Evolutionary conservation across 352 stramenopile species (phyloP).

Genomic region (Albugo laibachii): DNA sequence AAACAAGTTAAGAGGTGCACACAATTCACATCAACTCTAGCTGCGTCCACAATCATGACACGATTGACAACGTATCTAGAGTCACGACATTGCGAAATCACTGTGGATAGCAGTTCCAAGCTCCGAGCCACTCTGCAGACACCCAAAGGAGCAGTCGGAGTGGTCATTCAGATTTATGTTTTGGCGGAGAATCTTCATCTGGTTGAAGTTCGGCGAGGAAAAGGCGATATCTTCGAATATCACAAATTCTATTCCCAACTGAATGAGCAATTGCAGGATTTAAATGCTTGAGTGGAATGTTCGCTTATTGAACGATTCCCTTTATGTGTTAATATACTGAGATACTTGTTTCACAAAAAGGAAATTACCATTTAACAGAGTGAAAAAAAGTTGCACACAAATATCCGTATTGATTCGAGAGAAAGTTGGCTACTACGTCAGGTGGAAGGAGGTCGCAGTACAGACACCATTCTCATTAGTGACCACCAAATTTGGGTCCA

Average conservation of each 20-base stretch:
- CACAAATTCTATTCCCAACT: constrained; percentile 82
- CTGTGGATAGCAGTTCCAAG: constrained; percentile 43
- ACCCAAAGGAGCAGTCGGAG: constrained; percentile 69
- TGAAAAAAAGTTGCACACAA: too few species aligned
- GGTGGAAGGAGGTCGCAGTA: too few species aligned
- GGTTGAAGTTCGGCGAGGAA: constrained; percentile 76
- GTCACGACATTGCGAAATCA: constrained; percentile 60
- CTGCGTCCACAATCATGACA: constrained; percentile 52
- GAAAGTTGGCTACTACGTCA: too few species aligned
- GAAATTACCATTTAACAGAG: too few species aligned
- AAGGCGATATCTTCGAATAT: constrained; percentile 84
- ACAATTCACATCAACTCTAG: constrained; percentile 74
- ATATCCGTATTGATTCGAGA: too few species aligned
- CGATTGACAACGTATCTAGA: constrained; percentile 59
- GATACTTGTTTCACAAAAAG: too few species aligned
- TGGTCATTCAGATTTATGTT: constrained; percentile 82
- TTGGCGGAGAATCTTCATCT: constrained; percentile 67
- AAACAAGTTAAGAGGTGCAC: constrained; percentile 71
- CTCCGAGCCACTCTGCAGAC: constrained; percentile 74
- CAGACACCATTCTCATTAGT: too few species aligned
- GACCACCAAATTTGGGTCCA: too few species aligned
- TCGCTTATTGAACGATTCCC: too few species aligned
- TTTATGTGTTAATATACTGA: too few species aligned
- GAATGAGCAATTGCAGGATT: constrained; percentile 73
- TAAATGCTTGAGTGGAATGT: constrained; percentile 22